A percentile compares a stretch with the other conserved stretches of the same genome.
These are phyloP conservation scores for Torulaspora maleeae DNA, from an alignment of 805 yeast species.

Conservation along the genomic window DNA sequence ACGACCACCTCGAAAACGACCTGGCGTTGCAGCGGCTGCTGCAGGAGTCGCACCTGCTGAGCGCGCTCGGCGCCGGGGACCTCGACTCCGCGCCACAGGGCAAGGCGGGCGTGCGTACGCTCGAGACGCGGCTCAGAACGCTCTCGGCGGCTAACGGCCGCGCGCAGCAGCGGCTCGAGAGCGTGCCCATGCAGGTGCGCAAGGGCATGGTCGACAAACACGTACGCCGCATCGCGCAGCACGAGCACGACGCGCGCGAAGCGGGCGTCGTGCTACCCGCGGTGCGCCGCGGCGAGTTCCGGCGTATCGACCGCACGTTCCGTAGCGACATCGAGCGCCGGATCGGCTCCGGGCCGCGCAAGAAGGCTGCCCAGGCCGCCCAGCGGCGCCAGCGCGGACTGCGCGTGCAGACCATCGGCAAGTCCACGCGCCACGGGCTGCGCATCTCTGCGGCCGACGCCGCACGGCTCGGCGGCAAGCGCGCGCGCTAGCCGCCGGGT, in stretches of 20 bases:
- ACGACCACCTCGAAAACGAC: constrained; percentile 59
- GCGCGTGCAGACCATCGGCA: constrained; percentile 70
- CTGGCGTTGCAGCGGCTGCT: constrained; percentile 66
- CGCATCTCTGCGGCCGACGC: constrained; percentile 65
- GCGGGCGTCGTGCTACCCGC: constrained; percentile 86
- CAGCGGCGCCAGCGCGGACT: constrained; percentile 69
- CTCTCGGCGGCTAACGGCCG: constrained; percentile 46
- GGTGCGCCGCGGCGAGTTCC: constrained; percentile 59
- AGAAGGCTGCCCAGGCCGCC: constrained; percentile 39
- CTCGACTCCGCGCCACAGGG: constrained; percentile 49
- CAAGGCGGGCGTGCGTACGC: constrained; percentile 59
- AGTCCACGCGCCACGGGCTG: constrained; percentile 72
- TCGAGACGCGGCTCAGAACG: constrained; percentile 52
- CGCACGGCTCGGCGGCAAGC: constrained; percentile 39
- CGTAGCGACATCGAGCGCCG: constrained; percentile 37
- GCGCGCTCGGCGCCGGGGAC: constrained; percentile 41
- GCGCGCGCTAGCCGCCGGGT: background rate
- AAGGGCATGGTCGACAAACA: constrained; percentile 72
- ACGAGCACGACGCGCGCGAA: constrained; percentile 74
- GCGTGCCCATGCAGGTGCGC: constrained; percentile 84
- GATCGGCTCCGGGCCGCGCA: constrained; percentile 49
- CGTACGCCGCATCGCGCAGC: constrained; percentile 46
- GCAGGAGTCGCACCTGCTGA: constrained; percentile 62
- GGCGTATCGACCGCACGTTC: constrained; percentile 50
- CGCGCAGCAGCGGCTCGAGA: constrained; percentile 48